Base-by-base conservation (phyloP, 164 flowering plant species). In the Warburgia ugandensis region DNA sequence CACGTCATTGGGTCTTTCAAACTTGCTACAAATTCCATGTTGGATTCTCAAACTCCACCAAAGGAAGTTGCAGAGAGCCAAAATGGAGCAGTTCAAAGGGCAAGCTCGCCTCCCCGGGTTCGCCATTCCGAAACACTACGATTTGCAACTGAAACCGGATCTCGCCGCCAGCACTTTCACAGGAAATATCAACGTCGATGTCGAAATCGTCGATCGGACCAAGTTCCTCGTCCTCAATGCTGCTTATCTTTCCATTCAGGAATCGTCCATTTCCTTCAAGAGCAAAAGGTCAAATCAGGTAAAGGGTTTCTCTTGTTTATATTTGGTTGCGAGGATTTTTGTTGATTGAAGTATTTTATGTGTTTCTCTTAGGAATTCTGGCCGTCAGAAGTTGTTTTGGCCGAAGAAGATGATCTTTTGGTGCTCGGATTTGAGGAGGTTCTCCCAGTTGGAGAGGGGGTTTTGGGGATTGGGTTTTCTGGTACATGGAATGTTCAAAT, bases 401-500 rank as follows among this genome's bases (percentile, higher is more conserved):
- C 59, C 4, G 66, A 61, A 13, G 78, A 66, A 16, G 85, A 84
- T 62, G 84, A 81, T 74, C 73, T 76, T 3, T 31, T 72, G 51
- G 80, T 79, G 33, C 39, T 74, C 60, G 73, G 50, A 32, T 84
- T 78, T 44, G 63, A 63, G 22, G 66, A 72, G n/a, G 50, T 14
- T 19, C 70, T 75, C 22, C 47, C 58, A 4, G 56, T 63, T 29
- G 76, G 73, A 3, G 68, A 68, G 14, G 78, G 80, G 32, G 57
- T 50, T 25, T 29, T 75, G 37, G 30, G 48, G 52, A 67, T 78
- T 46, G 45, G 48, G 0, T 87, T 87, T 63, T 67, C 71, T 23
- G 95, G 98, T 28, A 70, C 69, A 31, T 65, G 87, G 16, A 92
- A 83, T 69, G 96, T 87, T 38, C 67, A 66, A 39, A 83, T 87